phyloP scores from a whole-genome alignment of 2,329 filamentous ascomycete genomes.

The Xylaria sp. region DNA sequence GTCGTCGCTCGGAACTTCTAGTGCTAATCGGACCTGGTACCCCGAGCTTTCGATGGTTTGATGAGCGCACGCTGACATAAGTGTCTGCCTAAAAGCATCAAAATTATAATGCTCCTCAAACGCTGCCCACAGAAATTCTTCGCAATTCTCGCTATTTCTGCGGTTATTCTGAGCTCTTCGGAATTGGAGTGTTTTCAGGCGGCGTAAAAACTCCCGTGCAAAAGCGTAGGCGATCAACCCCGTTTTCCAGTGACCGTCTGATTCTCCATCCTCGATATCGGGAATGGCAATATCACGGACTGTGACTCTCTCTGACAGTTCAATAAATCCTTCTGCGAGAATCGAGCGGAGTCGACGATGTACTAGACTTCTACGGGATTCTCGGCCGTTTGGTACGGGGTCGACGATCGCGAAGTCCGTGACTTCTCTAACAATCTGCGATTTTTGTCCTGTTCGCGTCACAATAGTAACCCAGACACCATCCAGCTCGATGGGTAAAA shows the following conservation, averaged over 20 bases:
- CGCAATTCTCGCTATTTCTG: fast-evolving
- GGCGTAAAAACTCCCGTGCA: conserved; percentile 35
- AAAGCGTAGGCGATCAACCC: conserved; percentile 35
- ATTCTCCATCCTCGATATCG: not conserved
- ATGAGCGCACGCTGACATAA: conserved; percentile 34
- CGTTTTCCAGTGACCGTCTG: conserved; percentile 26
- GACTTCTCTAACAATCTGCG: conserved; percentile 22
- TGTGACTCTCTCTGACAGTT: not conserved
- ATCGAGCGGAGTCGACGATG: conserved; percentile 16
- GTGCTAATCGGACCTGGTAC: conserved; percentile 27
- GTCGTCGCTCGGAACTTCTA: conserved; percentile 37
- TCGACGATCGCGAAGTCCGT: conserved; percentile 33
- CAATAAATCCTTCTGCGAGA: conserved; percentile 32
- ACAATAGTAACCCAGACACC: conserved; percentile 33
- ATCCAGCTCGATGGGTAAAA: conserved; percentile 30
- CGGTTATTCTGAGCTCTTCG: not conserved
- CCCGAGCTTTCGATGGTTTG: conserved; percentile 33
- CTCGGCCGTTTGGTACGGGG: conserved; percentile 7
- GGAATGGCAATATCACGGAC: not conserved
- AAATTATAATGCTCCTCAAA: conserved; percentile 35
- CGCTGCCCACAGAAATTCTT: conserved; percentile 27
- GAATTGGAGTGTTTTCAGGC: conserved; percentile 31
- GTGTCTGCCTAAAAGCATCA: conserved; percentile 30
- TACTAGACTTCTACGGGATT: conserved; percentile 15
- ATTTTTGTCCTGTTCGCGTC: not conserved